Conservation (phyloP, 768 basidiomycete species). For the Lyophyllum decastes region DNA sequence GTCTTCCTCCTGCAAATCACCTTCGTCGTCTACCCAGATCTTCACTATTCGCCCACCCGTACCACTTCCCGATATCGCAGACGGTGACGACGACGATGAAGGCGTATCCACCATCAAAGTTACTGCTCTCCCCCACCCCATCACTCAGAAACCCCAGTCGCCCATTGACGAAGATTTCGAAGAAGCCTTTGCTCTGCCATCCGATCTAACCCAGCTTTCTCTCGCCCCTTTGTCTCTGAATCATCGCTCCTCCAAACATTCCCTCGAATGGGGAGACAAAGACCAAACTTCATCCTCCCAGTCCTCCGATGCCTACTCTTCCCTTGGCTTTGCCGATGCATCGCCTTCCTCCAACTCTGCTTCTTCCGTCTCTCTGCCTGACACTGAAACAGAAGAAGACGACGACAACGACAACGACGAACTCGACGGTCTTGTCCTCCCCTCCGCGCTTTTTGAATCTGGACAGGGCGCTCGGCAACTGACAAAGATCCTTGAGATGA, state of each 20-base stretch:
- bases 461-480: slow-evolving; percentile 56
- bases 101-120: slow-evolving; percentile 86
- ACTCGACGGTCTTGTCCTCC: slow-evolving; percentile 81
- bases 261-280: slow-evolving; percentile 84
- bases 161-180: slow-evolving; percentile 80
- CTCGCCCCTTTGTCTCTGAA: slow-evolving; percentile 76
- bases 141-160: slow-evolving; percentile 33
- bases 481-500: slow-evolving; percentile 52
- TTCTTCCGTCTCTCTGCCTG: slow-evolving; percentile 64
- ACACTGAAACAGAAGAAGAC: slow-evolving; percentile 73
- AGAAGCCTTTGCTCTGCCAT: slow-evolving; percentile 78
- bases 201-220: slow-evolving; percentile 79
- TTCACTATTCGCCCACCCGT: slow-evolving; percentile 72
- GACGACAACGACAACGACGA: slow-evolving; percentile 73
- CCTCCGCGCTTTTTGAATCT: slow-evolving; percentile 74
- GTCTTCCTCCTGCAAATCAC: slow-evolving; percentile 29
- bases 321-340: slow-evolving; percentile 72
- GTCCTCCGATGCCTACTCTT: slow-evolving; percentile 86
- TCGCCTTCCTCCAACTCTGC: slow-evolving; percentile 74
- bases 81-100: slow-evolving; percentile 76
- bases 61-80: slow-evolving; percentile 41
- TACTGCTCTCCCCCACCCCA: slow-evolving; percentile 46
- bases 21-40: slow-evolving; percentile 30
- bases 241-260: slow-evolving; percentile 80
- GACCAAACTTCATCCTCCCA: slow-evolving; percentile 82